Conservation (phyloP, 768 basidiomycete species). For the Sutorius australiensis region DNA sequence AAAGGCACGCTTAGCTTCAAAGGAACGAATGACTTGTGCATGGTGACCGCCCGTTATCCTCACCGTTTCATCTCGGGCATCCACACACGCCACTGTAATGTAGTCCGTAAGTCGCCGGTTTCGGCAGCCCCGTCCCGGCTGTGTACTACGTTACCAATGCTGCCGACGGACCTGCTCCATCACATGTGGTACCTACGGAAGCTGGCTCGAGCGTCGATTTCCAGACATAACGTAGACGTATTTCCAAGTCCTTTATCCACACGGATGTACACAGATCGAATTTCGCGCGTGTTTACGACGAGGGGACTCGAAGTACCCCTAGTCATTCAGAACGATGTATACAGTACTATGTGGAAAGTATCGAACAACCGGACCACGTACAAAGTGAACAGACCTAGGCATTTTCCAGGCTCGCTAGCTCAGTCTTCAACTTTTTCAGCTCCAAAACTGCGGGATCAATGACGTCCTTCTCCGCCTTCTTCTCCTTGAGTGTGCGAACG, state of each 20-base stretch:
- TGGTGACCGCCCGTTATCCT: too few species aligned
- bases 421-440: conserved; percentile 63
- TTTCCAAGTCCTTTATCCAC: neutral
- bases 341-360: too few species aligned
- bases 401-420: conserved; percentile 34
- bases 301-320: neutral
- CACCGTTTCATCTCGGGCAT: neutral
- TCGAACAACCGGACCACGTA: neutral
- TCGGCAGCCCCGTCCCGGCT: too few species aligned
- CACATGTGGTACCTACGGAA: neutral
- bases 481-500: conserved; percentile 65
- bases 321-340: neutral
- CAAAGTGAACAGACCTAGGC: conserved; percentile 1
- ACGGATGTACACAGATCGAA: neutral
- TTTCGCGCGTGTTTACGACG: neutral
- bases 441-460: conserved; percentile 49
- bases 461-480: conserved; percentile 43
- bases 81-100: neutral
- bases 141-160: neutral
- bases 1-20: neutral
- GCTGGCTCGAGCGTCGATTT: neutral
- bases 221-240: neutral
- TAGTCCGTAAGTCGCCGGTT: too few species aligned
- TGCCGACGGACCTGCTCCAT: too few species aligned
- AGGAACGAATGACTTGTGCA: neutral